These are phyloP conservation scores for Lentinula boryana DNA, from an alignment of 768 basidiomycete species.

Conservation along the genomic window DNA sequence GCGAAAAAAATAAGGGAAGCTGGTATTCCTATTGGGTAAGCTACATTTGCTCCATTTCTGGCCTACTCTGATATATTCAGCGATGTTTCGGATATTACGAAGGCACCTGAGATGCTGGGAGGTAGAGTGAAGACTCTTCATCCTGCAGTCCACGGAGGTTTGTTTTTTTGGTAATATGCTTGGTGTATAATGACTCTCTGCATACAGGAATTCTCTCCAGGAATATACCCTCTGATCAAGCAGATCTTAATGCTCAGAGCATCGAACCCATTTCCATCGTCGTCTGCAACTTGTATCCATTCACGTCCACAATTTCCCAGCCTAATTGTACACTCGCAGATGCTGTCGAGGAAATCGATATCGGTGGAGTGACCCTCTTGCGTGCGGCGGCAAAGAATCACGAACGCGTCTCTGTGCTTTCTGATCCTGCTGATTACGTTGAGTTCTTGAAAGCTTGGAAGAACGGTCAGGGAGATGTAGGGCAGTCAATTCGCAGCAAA, in stretches of 20 bases:
- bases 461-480: constrained; percentile 68
- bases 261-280: constrained; percentile 96
- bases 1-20: constrained; percentile 96
- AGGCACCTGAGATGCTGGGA: constrained; percentile 98
- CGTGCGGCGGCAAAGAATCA: constrained; percentile 99
- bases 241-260: constrained; percentile 73
- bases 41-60: constrained; percentile 11
- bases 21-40: constrained; percentile 85
- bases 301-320: constrained; percentile 83
- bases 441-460: constrained; percentile 77
- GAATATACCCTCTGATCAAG: constrained; percentile 82
- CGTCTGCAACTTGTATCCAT: constrained; percentile 99
- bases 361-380: constrained; percentile 95
- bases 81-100: constrained; percentile 96
- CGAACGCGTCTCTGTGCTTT: constrained; percentile 83
- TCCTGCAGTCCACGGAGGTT: constrained; percentile 96
- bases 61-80: constrained; percentile 32
- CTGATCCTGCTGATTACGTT: constrained; percentile 83
- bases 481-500: constrained; percentile 62
- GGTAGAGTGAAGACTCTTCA: constrained; percentile 98
- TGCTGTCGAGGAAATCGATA: constrained; percentile 97
- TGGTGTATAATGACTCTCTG: not conserved
- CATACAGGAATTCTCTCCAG: constrained; percentile 86
- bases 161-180: not conserved
- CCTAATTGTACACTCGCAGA: constrained; percentile 86